These are phyloP conservation scores for Lathyrus sativus DNA, from an alignment of 306 rosid species.

Conservation along the genomic window DNA sequence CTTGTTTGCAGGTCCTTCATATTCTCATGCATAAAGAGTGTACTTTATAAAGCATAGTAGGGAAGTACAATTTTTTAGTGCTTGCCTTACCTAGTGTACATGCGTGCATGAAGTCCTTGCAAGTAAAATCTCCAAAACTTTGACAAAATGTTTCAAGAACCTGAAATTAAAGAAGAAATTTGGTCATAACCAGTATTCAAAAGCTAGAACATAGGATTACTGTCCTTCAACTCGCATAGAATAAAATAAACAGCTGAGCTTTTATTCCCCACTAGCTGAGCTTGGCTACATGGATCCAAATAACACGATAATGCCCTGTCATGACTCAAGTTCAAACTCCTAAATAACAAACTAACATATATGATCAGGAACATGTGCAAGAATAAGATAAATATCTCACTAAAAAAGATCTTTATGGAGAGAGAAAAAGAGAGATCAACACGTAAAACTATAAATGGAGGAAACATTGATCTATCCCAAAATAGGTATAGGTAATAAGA, in stretches of 20 bases:
- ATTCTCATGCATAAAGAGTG: background rate
- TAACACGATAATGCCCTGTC: background rate
- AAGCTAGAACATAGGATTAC: conserved; percentile 5
- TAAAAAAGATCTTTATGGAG: background rate
- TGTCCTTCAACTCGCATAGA: conserved; percentile 21
- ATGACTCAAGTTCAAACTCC: background rate
- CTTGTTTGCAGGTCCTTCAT: conserved; percentile 9
- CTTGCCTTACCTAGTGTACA: conserved; percentile 63
- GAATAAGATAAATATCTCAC: conserved; percentile 13
- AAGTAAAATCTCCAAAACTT: conserved; percentile 48
- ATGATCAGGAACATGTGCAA: background rate
- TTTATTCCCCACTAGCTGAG: background rate
- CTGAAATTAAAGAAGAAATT: conserved; percentile 45
- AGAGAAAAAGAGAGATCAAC: background rate
- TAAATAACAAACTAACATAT: background rate
- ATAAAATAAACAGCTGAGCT: background rate
- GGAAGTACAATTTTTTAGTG: conserved; percentile 19
- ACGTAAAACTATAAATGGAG: background rate
- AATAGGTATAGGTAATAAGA: conserved; percentile 26
- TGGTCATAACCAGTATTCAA: conserved; percentile 29
- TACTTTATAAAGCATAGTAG: background rate
- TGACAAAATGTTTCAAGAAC: conserved; percentile 45
- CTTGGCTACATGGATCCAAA: background rate
- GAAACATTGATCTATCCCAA: background rate
- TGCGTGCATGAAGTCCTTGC: conserved; percentile 63